Evolutionary conservation across 352 stramenopile species (phyloP), one percentile per base, ranked within the genome.

Genomic region (Saprolegnia parasitica): DNA sequence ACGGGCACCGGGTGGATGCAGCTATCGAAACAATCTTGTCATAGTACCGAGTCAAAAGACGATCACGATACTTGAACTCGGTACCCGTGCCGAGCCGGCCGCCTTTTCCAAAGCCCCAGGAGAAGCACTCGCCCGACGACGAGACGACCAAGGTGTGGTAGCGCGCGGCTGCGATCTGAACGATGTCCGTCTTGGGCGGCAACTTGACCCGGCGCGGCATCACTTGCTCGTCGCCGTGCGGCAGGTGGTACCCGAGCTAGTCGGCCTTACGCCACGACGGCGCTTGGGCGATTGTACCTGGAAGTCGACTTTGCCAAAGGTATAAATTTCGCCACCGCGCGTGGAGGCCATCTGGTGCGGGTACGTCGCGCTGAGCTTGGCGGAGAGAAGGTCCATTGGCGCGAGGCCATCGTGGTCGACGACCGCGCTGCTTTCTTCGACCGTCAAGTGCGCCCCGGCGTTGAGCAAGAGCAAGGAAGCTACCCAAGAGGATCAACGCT

Each of bases 41-140:
- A n/a, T n/a, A n/a, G n/a, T n/a, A n/a, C n/a, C n/a, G n/a, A n/a
- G n/a, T n/a, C n/a, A n/a, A n/a, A n/a, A n/a, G n/a, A n/a, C n/a
- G n/a, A n/a, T n/a, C n/a, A n/a, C n/a, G n/a, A n/a, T 81, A 91
- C 81, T 94, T 86, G 47, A 87, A 92, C 40, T 94, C 84, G 5
- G 79, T 87, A 66, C 84, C 86, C 0, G 81, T 89, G 35, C 86
- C 86, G 29, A 94, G 73, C 0, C 86, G 83, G 0, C 86, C 86
- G 20, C 86, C 86, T 70, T 92, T 92, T 49, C 86, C 84, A 70
- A 94, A 94, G 40, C 86, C 86, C 86, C 86, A 94, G 16, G 86
- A 83, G 63, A 88, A 94, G 50, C 85, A 88, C 54, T 90, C 73
- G 21, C 86, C 86, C 9, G 66, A 57, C 42, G 74, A 76, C 63